These are phyloP conservation scores for Dicorynia guianensis DNA, from an alignment of 306 rosid species.

Conservation along the genomic window DNA sequence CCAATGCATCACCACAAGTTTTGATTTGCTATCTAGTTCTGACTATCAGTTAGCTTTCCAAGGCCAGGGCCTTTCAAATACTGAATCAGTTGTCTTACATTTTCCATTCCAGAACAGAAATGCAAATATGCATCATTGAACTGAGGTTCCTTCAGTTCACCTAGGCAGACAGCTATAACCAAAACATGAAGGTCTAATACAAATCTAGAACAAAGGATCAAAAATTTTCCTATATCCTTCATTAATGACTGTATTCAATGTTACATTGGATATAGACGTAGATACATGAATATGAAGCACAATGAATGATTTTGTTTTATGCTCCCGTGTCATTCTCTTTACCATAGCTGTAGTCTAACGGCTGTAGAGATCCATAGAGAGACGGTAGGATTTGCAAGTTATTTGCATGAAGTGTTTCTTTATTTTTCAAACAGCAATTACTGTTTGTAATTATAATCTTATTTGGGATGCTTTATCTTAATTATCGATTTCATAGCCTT, in stretches of 20 bases:
- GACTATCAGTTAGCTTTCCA: not conserved
- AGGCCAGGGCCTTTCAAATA: slow-evolving; percentile 7
- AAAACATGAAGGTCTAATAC: not conserved
- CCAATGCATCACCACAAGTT: not conserved
- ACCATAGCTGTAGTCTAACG: no score
- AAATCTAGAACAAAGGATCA: not conserved
- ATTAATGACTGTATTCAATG: not conserved
- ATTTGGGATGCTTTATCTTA: no score
- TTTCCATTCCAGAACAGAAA: slow-evolving; percentile 9
- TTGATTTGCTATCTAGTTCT: not conserved
- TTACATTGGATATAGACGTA: not conserved
- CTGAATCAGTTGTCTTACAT: not conserved
- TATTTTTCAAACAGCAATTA: no score
- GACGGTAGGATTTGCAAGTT: no score
- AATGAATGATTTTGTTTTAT: not conserved
- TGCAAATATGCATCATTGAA: not conserved
- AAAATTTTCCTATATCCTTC: not conserved
- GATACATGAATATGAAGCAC: not conserved
- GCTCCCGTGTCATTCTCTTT: no score
- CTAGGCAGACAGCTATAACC: not conserved
- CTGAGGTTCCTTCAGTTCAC: not conserved
- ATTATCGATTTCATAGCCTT: slow-evolving; percentile 53
- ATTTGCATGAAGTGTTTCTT: not conserved
- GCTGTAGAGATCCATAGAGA: no score
- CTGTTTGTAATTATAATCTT: no score